Percentiles rank a stretch among this genome's conserved stretches.
These are phyloP conservation scores for Trichoderma hamatum DNA, from an alignment of 2,329 filamentous ascomycete species.

Conservation along the genomic window DNA sequence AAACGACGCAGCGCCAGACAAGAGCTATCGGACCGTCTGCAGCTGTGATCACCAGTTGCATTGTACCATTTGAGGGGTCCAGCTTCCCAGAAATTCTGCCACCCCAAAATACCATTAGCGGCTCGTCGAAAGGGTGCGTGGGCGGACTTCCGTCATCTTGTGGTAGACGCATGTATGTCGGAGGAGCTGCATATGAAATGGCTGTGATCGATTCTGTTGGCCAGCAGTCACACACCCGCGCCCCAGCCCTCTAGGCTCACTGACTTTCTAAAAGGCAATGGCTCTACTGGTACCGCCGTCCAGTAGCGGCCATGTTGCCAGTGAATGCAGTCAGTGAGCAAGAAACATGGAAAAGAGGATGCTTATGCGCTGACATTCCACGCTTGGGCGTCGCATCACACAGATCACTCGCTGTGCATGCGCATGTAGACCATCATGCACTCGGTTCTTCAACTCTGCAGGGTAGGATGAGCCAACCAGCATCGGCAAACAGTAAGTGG, in stretches of 20 bases:
- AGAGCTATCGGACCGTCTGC: constrained; percentile 27
- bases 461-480: constrained; percentile 16
- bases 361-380: constrained; percentile 3
- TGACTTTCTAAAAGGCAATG: not conserved
- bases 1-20: not conserved
- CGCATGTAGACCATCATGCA: constrained; percentile 24
- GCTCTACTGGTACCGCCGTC: not conserved
- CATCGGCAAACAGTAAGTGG: not conserved
- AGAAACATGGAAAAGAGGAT: not conserved
- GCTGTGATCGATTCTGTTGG: not conserved
- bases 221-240: not conserved
- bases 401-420: constrained; percentile 23
- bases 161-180: not conserved
- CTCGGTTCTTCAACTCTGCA: constrained; percentile 7
- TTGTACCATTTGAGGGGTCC: not conserved
- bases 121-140: not conserved
- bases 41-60: constrained; percentile 13
- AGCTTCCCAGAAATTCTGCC: not conserved
- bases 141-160: not conserved
- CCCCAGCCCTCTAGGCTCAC: not conserved
- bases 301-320: not conserved
- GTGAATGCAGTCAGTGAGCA: not conserved
- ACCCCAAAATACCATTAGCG: not conserved
- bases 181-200: not conserved
- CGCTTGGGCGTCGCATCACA: constrained; percentile 7